Base-by-base conservation (phyloP, 805 yeast genomes). In the Cyberlindnera mrakii region DNA sequence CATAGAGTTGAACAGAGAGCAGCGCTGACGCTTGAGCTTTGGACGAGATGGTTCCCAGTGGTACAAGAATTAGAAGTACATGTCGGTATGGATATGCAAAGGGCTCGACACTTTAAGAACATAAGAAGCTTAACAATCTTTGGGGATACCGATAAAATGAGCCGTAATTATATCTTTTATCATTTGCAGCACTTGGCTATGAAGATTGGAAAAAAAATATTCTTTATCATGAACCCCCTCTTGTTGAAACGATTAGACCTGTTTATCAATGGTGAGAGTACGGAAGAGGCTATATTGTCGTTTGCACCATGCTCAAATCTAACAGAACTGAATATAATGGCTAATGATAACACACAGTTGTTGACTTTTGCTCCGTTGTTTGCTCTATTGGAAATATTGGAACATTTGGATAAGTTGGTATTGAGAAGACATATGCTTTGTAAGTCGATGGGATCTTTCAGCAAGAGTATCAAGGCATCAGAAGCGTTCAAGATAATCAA, bases 341-440 rank as follows among this genome's bases (percentile, higher is more conserved):
- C 41, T 13, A 20, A 25, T 39, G 41, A 31, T 17, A 39, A 31
- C 17, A 31, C 41, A 20, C 35, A 39, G 10, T 36, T 39, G 20
- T 19, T 31, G 30, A 39, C 19, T 6, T 32, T 37, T 17, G n/a
- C 16, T 1, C 40, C 40, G 13, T 17, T 37, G 34, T 37, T 30
- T 17, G 16, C 25, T 11, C 27, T 37, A 9, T 11, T 37, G 16
- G 10, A n/a, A 16, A 7, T 7, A 8, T 19, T 29, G 34, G 10
- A 11, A 15, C n/a, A 11, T 8, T 19, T 37, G 34, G 18, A 37
- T 5, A 29, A 19, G 13, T n/a, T 37, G 11, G n/a, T 30, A 6
- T 30, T 37, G 5, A 17, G 40, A 13, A 37, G 34, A 19, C 14
- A 30, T 16, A 37, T 17, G 35, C 11, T 7, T 29, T 10, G 29